Conservation (phyloP, 495 filamentous ascomycete species). For the Venustampulla echinocandica region DNA sequence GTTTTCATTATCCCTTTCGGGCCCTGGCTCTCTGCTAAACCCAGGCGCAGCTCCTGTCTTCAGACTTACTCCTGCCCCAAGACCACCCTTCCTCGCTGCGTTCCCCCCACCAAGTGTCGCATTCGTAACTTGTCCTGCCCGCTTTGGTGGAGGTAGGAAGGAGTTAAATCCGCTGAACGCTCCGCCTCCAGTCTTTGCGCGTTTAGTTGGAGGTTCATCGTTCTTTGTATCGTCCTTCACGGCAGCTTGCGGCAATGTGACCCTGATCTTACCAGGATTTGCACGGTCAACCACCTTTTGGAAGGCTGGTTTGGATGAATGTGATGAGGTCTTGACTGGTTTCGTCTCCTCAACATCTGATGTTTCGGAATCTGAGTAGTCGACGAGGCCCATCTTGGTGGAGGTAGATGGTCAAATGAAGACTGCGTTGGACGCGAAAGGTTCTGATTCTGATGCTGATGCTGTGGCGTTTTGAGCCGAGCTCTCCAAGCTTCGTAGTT, state of each 20-base stretch:
- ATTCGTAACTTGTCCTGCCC: slow-evolving; percentile 31
- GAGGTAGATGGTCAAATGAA: background rate
- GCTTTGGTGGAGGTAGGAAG: slow-evolving; percentile 81
- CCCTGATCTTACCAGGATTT: slow-evolving; percentile 72
- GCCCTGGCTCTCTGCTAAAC: slow-evolving; percentile 52
- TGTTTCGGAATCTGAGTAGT: slow-evolving; percentile 79
- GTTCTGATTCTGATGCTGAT: background rate
- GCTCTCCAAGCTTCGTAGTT: background rate
- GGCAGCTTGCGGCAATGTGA: slow-evolving; percentile 54
- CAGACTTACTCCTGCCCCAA: slow-evolving; percentile 49
- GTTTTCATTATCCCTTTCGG: slow-evolving; percentile 10
- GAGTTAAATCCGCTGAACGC: slow-evolving; percentile 73
- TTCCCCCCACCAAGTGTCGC: slow-evolving; percentile 27
- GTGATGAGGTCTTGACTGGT: slow-evolving; percentile 21
- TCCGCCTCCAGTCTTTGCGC: slow-evolving; percentile 47
- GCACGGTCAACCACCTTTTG: slow-evolving; percentile 71
- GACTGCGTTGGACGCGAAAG: background rate
- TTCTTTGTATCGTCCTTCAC: slow-evolving; percentile 30
- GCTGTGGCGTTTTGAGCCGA: too few relatives aligned
- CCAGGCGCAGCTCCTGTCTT: slow-evolving; percentile 73
- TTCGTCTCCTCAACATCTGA: slow-evolving; percentile 50
- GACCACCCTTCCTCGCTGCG: slow-evolving; percentile 12
- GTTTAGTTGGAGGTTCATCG: slow-evolving; percentile 65
- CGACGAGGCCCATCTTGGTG: slow-evolving; percentile 60
- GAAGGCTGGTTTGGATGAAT: slow-evolving; percentile 36